phyloP scores from a whole-genome alignment of 345 rosid genomes.

The Stellera chamaejasme region DNA sequence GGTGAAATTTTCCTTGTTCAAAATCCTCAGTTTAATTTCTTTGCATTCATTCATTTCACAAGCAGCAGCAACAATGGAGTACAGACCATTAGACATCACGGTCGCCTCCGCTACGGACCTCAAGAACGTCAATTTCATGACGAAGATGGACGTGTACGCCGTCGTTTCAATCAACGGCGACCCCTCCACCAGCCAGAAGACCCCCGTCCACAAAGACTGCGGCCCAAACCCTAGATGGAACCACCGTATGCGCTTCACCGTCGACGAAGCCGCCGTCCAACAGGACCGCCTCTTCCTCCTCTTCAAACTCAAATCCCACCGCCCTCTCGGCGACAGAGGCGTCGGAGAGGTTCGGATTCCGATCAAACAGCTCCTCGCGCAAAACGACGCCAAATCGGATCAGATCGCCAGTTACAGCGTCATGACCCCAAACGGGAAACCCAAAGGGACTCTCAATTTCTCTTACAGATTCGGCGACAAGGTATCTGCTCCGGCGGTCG shows the following conservation, averaged over 20 bases:
- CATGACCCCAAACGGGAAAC: constrained; percentile 25
- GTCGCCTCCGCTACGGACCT: constrained; percentile 28
- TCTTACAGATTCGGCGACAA: constrained; percentile 35
- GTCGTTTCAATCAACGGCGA: constrained; percentile 32
- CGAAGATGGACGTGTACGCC: constrained; percentile 46
- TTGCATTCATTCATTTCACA: too few species aligned
- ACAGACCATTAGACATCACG: constrained; percentile 29
- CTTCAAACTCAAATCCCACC: constrained; percentile 23
- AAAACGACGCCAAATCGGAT: background rate
- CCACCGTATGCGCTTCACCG: constrained; percentile 24
- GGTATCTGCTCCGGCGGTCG: constrained; percentile 2
- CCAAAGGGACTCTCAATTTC: constrained; percentile 30
- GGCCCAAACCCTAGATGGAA: constrained; percentile 38
- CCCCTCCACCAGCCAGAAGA: constrained; percentile 17
- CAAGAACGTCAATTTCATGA: constrained; percentile 29
- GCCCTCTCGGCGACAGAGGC: constrained; percentile 25
- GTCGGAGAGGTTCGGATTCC: constrained; percentile 33
- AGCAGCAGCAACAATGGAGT: constrained; percentile 24
- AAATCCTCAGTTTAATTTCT: too few species aligned
- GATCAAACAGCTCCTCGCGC: constrained; percentile 30
- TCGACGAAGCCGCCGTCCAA: constrained; percentile 25
- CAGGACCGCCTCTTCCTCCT: constrained; percentile 23
- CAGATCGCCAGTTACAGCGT: constrained; percentile 19
- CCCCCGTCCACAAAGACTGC: constrained; percentile 27
- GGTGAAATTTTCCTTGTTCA: too few species aligned